These are phyloP conservation scores for Trichomonas gallinae DNA, from an alignment of 208 protist genomes.

Conservation along the genomic window DNA sequence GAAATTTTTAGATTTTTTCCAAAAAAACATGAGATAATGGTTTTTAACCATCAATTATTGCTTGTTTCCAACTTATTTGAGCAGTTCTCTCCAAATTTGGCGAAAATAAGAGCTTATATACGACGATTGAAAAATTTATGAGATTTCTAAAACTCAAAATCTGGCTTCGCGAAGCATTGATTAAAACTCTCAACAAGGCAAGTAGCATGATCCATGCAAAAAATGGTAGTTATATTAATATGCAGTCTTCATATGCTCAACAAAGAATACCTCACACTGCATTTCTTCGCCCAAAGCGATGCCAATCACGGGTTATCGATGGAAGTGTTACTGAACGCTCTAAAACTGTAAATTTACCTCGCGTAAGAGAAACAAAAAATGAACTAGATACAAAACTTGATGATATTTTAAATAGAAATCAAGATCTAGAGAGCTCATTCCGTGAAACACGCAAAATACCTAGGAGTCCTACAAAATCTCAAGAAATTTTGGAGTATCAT, in stretches of 20 bases:
- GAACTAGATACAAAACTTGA: neutral
- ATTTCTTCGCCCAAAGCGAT: neutral
- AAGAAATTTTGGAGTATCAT: neutral
- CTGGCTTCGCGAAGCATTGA: no score
- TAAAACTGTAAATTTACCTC: neutral
- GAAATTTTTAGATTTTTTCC: neutral
- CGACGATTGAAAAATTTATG: no score
- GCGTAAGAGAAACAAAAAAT: neutral
- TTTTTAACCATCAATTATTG: no score
- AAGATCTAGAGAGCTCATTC: neutral
- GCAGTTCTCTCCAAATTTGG: no score
- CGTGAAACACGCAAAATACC: neutral
- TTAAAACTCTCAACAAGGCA: no score
- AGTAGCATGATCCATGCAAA: no score
- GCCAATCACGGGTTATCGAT: neutral
- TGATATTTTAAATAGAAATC: neutral
- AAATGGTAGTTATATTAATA: no score
- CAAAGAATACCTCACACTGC: neutral
- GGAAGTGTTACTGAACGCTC: neutral
- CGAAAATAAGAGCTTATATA: no score
- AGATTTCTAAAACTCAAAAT: no score
- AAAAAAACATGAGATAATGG: no score
- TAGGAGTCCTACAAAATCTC: neutral
- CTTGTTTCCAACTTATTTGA: no score
- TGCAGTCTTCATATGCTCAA: no score